Evolutionary conservation across 2,329 filamentous ascomycete genomes (phyloP).

Genomic region (Drechslerella coelobrocha): DNA sequence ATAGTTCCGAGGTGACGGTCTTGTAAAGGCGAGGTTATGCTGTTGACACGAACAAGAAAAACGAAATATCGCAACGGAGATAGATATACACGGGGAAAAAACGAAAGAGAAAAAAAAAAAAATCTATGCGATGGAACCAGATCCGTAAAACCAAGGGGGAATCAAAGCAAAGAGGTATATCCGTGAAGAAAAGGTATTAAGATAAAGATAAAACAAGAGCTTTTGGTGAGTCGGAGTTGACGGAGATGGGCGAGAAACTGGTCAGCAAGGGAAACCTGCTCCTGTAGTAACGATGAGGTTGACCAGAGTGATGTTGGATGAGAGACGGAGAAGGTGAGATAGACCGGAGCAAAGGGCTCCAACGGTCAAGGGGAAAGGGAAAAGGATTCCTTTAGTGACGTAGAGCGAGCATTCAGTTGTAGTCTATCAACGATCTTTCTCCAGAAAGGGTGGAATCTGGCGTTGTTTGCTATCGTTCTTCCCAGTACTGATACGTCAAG

Average conservation of each 20-base stretch:
- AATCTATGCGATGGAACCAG: constrained; percentile 35
- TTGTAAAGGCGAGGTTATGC: constrained; percentile 8
- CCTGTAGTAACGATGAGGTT: constrained; percentile 29
- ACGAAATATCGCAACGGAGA: constrained; percentile 16
- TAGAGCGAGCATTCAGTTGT: constrained; percentile 41
- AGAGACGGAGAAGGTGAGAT: constrained; percentile 30
- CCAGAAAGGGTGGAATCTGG: neutral
- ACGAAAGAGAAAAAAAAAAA: constrained; percentile 22
- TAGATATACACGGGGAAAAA: constrained; percentile 19
- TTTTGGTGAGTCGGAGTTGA: constrained; percentile 26
- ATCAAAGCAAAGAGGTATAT: constrained; percentile 42
- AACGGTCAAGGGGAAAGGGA: constrained; percentile 41
- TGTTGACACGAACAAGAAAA: constrained; percentile 19
- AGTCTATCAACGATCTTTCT: constrained; percentile 5
- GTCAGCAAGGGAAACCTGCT: constrained; percentile 47
- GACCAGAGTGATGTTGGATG: constrained; percentile 24
- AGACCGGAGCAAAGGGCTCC: constrained; percentile 46
- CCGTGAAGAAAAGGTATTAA: constrained; percentile 22
- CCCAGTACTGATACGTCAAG: constrained; percentile 10
- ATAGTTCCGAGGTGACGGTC: constrained; percentile 27
- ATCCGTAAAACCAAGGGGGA: constrained; percentile 37
- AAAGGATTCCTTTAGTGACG: constrained; percentile 30
- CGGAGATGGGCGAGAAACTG: constrained; percentile 11
- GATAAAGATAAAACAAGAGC: constrained; percentile 31
- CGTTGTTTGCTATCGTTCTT: neutral